Percentiles rank a stretch among this genome's conserved stretches.
These are phyloP conservation scores for Chara braunii DNA, from an alignment of 139 green algal species.

Conservation along the genomic window DNA sequence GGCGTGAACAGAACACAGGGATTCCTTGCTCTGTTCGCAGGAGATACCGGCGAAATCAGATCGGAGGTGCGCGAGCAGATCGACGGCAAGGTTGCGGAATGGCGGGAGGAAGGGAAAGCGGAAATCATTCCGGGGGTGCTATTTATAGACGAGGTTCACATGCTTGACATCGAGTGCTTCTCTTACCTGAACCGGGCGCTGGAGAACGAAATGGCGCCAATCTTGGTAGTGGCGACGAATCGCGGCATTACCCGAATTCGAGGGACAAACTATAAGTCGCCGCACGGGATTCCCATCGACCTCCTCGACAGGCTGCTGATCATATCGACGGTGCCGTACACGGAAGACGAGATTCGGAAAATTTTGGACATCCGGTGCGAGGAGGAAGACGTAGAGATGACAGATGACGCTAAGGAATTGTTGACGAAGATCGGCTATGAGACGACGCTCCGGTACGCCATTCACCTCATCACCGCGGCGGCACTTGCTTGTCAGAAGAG, in stretches of 20 bases:
- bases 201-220: slow-evolving; percentile 93
- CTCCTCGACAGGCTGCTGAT: slow-evolving; percentile 97
- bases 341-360: slow-evolving; percentile 78
- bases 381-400: slow-evolving; percentile 91
- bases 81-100: slow-evolving; percentile 79
- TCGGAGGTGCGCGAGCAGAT: slow-evolving; percentile 89
- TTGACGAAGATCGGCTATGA: slow-evolving; percentile 92
- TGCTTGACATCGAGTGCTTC: slow-evolving; percentile 99
- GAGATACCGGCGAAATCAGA: slow-evolving; percentile 96
- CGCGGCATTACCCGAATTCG: slow-evolving; percentile 76
- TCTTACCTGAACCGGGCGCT: slow-evolving; percentile 94
- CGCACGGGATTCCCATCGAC: slow-evolving; percentile 97
- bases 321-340: slow-evolving; percentile 86
- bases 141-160: slow-evolving; percentile 98
- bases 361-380: slow-evolving; percentile 93
- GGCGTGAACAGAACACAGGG: slow-evolving; percentile 62
- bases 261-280: slow-evolving; percentile 87
- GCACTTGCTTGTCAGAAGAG: slow-evolving; percentile 70
- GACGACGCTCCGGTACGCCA: slow-evolving; percentile 90
- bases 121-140: slow-evolving; percentile 96
- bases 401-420: slow-evolving; percentile 80
- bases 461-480: slow-evolving; percentile 90
- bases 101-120: slow-evolving; percentile 97
- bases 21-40: slow-evolving; percentile 95
- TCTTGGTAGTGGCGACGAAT: slow-evolving; percentile 98